Base-by-base conservation (phyloP, 495 filamentous ascomycete species). In the Neurospora sp. region DNA sequence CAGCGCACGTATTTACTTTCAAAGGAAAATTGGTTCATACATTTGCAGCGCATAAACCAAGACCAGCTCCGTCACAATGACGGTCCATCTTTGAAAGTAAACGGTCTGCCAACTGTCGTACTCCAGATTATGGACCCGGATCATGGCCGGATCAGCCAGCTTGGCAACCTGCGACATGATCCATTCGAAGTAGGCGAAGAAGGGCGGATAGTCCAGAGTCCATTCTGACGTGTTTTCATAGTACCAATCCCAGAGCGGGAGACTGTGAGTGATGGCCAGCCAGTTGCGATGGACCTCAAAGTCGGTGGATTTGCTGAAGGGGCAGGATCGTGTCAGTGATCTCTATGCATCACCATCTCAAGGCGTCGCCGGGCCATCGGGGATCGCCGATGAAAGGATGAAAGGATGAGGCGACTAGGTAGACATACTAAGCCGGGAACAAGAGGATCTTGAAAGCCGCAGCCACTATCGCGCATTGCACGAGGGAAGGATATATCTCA, bases 271-370 rank as follows among this genome's bases (percentile, higher is more conserved):
- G 71, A 97, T 92, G 71, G 96, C 95, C 39, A 99, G 87, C 96
- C 96, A 99, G 83, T 98, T 98, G 71, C 96, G 91, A 81, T 98
- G 96, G 70, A 98, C 96, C 80, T 98, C 96, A 77, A 98, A 99
- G 80, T 99, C 96, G 74, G 95, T 98, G n/a, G 96, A 98, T 85
- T 96, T 98, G 85, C 96, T 98, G 78, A 20, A 22, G 12, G 37
- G 72, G 74, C 39, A 73, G 9, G 45, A 31, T 37, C 27, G 53
- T 35, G 53, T 65, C 53, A 65, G 53, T 35, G 22, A 1, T 35
- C 69, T 76, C 73, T 75, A 38, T 70, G 39, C 18, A 9, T 31
- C 27, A 31, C 27, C 27, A 31, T 31, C 27, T 31, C 27, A 31
- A 31, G 27, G 12, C 37, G 47, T 45, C 68, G 42, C 44, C 44